These are phyloP conservation scores for Coelastrella sp. DNA, from an alignment of 139 green algal genomes.

Conservation along the genomic window DNA sequence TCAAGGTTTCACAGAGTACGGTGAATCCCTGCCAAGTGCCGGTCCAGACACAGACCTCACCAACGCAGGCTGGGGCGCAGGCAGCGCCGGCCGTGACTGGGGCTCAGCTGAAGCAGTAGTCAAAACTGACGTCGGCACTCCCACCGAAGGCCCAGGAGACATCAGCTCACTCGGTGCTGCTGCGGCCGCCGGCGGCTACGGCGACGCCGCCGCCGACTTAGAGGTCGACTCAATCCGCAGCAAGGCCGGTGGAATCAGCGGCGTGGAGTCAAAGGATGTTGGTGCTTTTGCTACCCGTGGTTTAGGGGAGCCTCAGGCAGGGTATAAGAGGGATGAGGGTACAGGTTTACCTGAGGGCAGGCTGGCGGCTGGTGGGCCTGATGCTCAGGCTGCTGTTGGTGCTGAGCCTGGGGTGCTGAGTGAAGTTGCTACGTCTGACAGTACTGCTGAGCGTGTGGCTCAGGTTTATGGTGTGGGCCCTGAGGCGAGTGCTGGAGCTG, in stretches of 20 bases:
- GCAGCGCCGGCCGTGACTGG: not conserved
- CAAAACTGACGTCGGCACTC: not conserved
- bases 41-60: not conserved
- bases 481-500: not conserved
- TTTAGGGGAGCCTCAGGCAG: not conserved
- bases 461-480: not conserved
- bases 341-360: not conserved
- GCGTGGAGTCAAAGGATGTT: not conserved
- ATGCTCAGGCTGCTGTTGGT: constrained; percentile 8
- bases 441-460: constrained; percentile 15
- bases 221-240: not conserved
- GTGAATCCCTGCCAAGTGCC: not conserved
- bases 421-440: not conserved
- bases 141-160: not conserved
- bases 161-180: not conserved
- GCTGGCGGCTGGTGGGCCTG: constrained; percentile 1
- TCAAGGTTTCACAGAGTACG: not conserved
- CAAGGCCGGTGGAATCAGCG: not conserved
- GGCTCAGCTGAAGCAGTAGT: not conserved
- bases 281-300: not conserved
- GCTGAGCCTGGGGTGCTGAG: not conserved
- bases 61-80: not conserved
- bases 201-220: not conserved
- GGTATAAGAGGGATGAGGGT: not conserved
- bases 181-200: not conserved